Percentiles rank a stretch among this genome's conserved stretches.
Evolutionary conservation across 345 rosid species (phyloP).

Genomic region (Rhizophora apiculata): DNA sequence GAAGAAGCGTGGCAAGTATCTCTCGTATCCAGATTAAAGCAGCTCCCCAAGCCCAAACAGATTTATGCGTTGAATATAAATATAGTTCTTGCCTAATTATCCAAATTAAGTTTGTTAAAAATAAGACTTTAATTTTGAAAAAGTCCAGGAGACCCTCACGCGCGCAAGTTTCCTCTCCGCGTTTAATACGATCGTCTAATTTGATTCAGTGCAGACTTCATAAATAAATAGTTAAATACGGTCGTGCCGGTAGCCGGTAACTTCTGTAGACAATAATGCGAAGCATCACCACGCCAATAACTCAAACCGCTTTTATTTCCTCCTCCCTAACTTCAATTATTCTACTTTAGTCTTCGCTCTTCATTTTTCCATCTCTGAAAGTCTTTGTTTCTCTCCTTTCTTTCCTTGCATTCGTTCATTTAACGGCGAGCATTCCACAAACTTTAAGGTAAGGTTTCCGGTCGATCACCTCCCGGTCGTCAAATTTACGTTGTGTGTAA

Average conservation of each 20-base stretch:
- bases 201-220: not conserved
- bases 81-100: too few relatives aligned
- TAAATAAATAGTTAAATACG: slow-evolving; percentile 7
- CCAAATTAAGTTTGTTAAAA: too few relatives aligned
- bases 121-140: too few relatives aligned
- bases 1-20: too few relatives aligned
- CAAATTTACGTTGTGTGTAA: not conserved
- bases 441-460: slow-evolving; percentile 21
- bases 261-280: slow-evolving; percentile 10
- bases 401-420: not conserved
- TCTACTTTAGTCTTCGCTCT: too few relatives aligned
- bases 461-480: not conserved
- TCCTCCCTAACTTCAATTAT: not conserved
- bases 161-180: not conserved
- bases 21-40: too few relatives aligned
- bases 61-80: too few relatives aligned
- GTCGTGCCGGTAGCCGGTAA: slow-evolving; percentile 24
- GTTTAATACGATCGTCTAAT: too few relatives aligned
- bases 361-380: not conserved
- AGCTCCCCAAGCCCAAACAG: too few relatives aligned
- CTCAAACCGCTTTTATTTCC: slow-evolving; percentile 17
- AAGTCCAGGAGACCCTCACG: too few relatives aligned
- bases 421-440: not conserved
- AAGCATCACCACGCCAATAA: not conserved
- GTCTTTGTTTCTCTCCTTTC: not conserved